Base-by-base conservation (phyloP, 345 rosid genomes). In the Dimocarpus longan region DNA sequence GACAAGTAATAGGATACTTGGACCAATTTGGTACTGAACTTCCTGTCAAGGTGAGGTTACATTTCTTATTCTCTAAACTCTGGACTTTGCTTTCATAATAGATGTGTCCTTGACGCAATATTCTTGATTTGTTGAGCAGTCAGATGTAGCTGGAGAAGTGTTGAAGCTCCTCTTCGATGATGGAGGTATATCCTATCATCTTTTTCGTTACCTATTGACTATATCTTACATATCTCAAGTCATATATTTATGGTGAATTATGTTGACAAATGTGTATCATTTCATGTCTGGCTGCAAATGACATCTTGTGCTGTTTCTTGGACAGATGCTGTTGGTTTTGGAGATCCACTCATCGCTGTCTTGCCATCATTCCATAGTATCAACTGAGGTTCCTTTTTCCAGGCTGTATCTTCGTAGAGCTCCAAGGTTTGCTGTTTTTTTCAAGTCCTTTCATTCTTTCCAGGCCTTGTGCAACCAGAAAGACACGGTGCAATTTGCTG, bases 131-230 rank as follows among this genome's bases (percentile, higher is more conserved):
- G 24, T 75, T 85, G 88, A 87, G 78, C 97, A 96, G 99, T 90
- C 99, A 1, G 94, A 90, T 85, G 93, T 88, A 63, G 93, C 93
- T 73, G 99, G 98, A 59, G 95, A 93, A 87, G 90, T 94, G 83
- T 79, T 96, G 56, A 94, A 93, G 93, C 79, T 96, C 80, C 91
- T 96, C 71, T 84, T 89, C 26, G 80, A 89, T 69, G 97, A 94
- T 60, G 98, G 97, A 94, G 98, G 99, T 96, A 90, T 32, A 77
- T 42, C 70, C 71, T 13, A n/a, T 50, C 68, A 8, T 72, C 75
- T 50, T 65, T 46, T 64, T 73, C 74, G 32, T 18, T 52, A 26
- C 39, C 26, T 56, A 28, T 65, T 74, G 42, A 63, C 59, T 39
- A 9, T 78, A 39, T 67, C 64, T 68, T 66, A 26, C 13, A 63